A percentile compares a stretch with the other conserved stretches of the same genome.
These are phyloP conservation scores for Lophiotrema nucula DNA, from an alignment of 495 filamentous ascomycete genomes.

Conservation along the genomic window DNA sequence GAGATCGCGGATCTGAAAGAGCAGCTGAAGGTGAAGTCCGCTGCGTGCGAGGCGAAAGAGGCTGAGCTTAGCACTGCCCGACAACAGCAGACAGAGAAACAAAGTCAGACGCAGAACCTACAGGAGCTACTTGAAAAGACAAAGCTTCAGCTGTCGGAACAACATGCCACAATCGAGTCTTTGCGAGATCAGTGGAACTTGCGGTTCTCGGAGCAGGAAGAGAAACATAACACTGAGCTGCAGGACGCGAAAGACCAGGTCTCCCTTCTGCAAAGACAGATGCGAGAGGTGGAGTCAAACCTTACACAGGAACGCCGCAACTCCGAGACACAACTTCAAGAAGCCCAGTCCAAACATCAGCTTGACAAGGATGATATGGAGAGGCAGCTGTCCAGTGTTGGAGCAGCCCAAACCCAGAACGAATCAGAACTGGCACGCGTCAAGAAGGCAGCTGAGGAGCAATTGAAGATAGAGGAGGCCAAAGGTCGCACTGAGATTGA, in stretches of 20 bases:
- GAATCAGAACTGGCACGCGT: background rate
- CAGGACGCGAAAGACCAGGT: conserved; percentile 1
- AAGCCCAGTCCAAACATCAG: background rate
- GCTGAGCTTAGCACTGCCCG: background rate
- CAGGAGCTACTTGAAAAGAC: background rate
- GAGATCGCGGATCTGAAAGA: conserved; percentile 1
- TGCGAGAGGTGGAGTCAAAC: conserved; percentile 10
- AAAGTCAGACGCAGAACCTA: background rate
- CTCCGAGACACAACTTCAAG: background rate
- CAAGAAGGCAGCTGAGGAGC: background rate
- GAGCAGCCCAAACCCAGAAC: background rate
- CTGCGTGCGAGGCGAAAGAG: conserved; percentile 1
- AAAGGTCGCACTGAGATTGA: too few species aligned
- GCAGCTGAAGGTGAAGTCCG: background rate
- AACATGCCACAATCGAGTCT: conserved; percentile 3
- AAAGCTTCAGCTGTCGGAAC: background rate
- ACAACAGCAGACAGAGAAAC: background rate
- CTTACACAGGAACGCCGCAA: background rate
- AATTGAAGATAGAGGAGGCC: conserved; percentile 1
- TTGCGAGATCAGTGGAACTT: conserved; percentile 4
- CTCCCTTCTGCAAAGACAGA: conserved; percentile 7
- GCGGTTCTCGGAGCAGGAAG: background rate
- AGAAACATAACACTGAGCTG: conserved; percentile 13
- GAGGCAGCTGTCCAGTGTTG: background rate
- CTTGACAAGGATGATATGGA: conserved; percentile 9